phyloP scores from a whole-genome alignment of 495 filamentous ascomycete genomes.

The Hypoxylon subgilvum region DNA sequence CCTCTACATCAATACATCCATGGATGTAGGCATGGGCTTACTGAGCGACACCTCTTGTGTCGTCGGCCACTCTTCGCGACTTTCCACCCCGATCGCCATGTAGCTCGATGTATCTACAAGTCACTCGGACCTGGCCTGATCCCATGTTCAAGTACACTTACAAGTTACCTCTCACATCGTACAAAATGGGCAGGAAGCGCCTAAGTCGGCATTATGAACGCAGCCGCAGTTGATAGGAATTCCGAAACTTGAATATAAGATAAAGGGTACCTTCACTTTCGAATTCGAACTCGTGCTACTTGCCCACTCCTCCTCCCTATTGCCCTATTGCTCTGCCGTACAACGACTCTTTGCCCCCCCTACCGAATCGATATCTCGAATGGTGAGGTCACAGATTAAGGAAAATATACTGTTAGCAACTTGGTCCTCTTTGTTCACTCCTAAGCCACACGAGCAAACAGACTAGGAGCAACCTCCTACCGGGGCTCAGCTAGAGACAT shows the following conservation, averaged over 20 bases:
- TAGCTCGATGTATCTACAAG: conserved; percentile 32
- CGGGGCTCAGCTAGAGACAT: too few relatives aligned
- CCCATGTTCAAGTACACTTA: conserved; percentile 13
- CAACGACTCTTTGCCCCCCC: conserved; percentile 7
- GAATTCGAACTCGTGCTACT: conserved; percentile 15
- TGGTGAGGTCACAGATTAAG: conserved; percentile 19
- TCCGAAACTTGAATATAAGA: conserved; percentile 21
- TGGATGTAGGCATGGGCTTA: conserved; percentile 33
- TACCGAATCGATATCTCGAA: conserved; percentile 6
- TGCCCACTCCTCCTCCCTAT: too few relatives aligned
- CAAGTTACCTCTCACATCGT: conserved; percentile 2
- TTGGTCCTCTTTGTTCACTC: too few relatives aligned
- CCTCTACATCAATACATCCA: too few relatives aligned
- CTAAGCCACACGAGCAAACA: too few relatives aligned
- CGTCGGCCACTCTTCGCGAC: conserved; percentile 36
- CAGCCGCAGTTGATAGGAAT: background rate
- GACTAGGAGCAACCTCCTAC: too few relatives aligned
- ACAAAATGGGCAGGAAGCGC: conserved; percentile 4
- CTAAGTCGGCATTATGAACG: conserved; percentile 21
- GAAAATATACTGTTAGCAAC: too few relatives aligned
- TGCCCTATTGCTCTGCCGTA: conserved; percentile 3
- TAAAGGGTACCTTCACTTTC: conserved; percentile 3
- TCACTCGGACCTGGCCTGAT: conserved; percentile 24
- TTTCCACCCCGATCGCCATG: conserved; percentile 34
- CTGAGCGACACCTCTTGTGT: conserved; percentile 29